Conservation (phyloP, 495 filamentous ascomycete species). For the Chaetomium fimeti region DNA sequence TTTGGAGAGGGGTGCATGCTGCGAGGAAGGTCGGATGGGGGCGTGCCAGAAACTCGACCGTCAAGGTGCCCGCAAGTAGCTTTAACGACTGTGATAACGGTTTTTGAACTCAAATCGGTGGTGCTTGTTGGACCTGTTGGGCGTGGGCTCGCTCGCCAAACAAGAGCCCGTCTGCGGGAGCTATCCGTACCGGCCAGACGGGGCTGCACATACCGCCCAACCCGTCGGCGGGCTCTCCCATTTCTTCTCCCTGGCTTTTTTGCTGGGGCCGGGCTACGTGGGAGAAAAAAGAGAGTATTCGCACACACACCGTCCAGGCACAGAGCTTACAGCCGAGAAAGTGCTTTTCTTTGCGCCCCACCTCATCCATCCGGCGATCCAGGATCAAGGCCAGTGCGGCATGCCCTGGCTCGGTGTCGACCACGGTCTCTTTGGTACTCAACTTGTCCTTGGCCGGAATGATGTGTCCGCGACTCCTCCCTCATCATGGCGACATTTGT, state of each 20-base stretch:
- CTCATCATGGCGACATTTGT: constrained; percentile 16
- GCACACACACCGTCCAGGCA: constrained; percentile 2
- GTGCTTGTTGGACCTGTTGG: too few relatives aligned
- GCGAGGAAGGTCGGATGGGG: constrained; percentile 13
- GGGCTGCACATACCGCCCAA: background rate
- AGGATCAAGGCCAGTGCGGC: constrained; percentile 31
- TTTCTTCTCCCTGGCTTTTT: background rate
- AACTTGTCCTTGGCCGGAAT: constrained; percentile 17
- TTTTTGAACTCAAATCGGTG: background rate
- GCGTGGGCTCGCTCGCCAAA: background rate
- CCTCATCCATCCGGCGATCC: constrained; percentile 28
- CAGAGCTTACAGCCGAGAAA: constrained; percentile 15
- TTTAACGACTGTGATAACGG: background rate
- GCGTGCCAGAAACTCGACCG: constrained; percentile 12
- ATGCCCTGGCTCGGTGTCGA: constrained; percentile 30
- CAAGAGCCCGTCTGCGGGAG: background rate
- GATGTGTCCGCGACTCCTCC: constrained; percentile 23
- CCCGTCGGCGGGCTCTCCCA: too few relatives aligned
- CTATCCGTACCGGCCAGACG: background rate
- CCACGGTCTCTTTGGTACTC: constrained; percentile 23
- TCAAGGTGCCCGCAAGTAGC: constrained; percentile 28
- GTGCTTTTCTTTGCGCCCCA: constrained; percentile 29
- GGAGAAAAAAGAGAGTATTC: background rate
- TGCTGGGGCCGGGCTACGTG: background rate
- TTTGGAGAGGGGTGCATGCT: constrained; percentile 20